Evolutionary conservation across 1,284 basidiomycete species (phyloP).

Genomic region (Tylopilus sp.): DNA sequence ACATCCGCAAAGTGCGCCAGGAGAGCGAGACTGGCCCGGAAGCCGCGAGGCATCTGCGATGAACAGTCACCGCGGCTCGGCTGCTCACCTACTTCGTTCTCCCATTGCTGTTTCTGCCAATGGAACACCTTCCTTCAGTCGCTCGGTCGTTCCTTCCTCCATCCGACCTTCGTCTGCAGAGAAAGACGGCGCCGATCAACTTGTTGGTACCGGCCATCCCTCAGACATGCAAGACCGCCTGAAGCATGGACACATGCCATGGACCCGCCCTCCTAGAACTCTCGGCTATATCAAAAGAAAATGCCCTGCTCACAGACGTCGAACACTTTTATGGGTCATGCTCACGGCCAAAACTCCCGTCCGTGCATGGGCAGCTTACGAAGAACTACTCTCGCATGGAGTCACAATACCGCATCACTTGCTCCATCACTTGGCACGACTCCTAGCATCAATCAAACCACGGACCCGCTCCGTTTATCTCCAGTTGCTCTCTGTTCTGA

Average conservation of each 20-base stretch:
- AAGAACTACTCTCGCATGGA: constrained; percentile 34
- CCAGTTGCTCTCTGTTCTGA: constrained; percentile 60
- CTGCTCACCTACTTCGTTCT: background rate
- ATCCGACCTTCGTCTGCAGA: background rate
- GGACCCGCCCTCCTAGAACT: background rate
- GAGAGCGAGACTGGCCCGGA: constrained; percentile 1
- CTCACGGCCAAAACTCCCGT: constrained; percentile 40
- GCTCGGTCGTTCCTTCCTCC: background rate
- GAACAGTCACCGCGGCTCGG: background rate
- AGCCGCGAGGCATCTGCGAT: background rate
- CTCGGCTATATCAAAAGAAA: constrained; percentile 12
- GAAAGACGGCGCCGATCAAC: constrained; percentile 4
- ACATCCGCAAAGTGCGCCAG: background rate
- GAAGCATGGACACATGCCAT: background rate
- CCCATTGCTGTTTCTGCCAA: background rate
- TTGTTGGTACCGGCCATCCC: constrained; percentile 5
- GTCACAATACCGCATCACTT: constrained; percentile 45
- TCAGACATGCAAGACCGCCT: constrained; percentile 7
- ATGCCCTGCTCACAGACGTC: constrained; percentile 20
- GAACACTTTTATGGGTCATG: constrained; percentile 28
- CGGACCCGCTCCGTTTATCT: constrained; percentile 58
- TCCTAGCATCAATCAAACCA: constrained; percentile 48
- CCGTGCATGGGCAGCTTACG: constrained; percentile 62
- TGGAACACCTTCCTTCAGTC: background rate
- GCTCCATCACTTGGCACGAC: constrained; percentile 57